Percentiles rank a stretch among this genome's conserved stretches.
Evolutionary conservation across 805 yeast genomes (phyloP).

Genomic region (Ogataea methylovora): DNA sequence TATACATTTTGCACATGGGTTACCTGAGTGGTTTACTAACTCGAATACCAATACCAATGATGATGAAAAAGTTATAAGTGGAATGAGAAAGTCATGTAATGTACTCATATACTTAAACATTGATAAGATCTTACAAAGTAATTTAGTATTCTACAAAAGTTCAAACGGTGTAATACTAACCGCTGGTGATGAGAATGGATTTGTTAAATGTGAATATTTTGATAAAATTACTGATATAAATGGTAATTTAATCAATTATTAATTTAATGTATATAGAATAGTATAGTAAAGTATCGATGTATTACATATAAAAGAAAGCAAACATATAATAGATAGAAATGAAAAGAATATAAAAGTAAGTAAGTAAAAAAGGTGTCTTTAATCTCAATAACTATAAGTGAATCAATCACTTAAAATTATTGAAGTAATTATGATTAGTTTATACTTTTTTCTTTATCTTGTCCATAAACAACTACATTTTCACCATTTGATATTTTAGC

Average conservation of each 20-base stretch:
- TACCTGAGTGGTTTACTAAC: conserved; percentile 23
- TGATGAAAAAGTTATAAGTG: conserved; percentile 45
- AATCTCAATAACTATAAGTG: not conserved
- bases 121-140: conserved; percentile 32
- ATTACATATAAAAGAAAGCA: not conserved
- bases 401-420: not conserved
- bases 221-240: conserved; percentile 15
- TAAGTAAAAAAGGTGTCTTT: not conserved
- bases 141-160: conserved; percentile 50
- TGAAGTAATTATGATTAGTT: not conserved
- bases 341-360: conserved; percentile 9
- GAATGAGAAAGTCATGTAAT: conserved; percentile 55
- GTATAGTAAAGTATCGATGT: not conserved
- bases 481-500: conserved; percentile 11
- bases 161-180: conserved; percentile 70
- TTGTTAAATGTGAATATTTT: conserved; percentile 38
- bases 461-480: conserved; percentile 4
- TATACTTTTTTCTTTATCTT: not conserved
- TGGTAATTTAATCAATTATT: conserved; percentile 8
- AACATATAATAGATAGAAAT: not conserved
- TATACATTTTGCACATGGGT: conserved; percentile 71
- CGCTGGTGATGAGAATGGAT: conserved; percentile 51
- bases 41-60: not conserved
- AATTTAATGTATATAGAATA: too few relatives aligned
- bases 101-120: conserved; percentile 60